Evolutionary conservation across 2,329 filamentous ascomycete genomes (phyloP).

Genomic region (Chrysosporium queenslandicum): DNA sequence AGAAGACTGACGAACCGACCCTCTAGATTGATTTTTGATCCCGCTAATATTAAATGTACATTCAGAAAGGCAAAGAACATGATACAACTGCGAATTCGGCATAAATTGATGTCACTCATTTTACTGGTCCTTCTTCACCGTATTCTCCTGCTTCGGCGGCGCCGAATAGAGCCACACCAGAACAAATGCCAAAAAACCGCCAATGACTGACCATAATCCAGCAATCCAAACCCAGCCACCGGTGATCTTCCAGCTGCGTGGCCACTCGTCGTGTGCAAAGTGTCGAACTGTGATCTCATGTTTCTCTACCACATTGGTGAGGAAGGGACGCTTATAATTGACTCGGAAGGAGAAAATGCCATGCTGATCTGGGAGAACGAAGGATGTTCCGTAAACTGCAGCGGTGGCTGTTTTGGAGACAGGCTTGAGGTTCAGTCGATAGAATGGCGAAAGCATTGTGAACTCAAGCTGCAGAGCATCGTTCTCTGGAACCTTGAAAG

Average conservation of each 20-base stretch:
- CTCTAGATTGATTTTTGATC: constrained; percentile 2
- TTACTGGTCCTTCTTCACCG: constrained; percentile 15
- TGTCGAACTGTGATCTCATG: constrained; percentile 87
- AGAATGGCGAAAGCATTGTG: constrained; percentile 96
- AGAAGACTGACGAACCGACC: not conserved
- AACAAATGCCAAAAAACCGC: constrained; percentile 76
- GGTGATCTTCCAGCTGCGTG: constrained; percentile 77
- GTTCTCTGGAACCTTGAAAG: constrained; percentile 58
- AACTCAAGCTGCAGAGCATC: constrained; percentile 91
- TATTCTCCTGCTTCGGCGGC: constrained; percentile 31
- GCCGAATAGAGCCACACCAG: constrained; percentile 76
- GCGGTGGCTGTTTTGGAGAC: constrained; percentile 52
- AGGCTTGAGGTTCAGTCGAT: constrained; percentile 65
- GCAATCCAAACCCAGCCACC: constrained; percentile 92
- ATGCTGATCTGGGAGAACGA: constrained; percentile 88
- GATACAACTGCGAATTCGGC: not conserved
- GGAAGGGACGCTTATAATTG: constrained; percentile 93
- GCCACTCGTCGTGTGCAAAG: constrained; percentile 95
- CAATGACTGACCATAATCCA: constrained; percentile 73
- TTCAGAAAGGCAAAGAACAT: not conserved
- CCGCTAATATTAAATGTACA: constrained; percentile 4
- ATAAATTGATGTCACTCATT: not conserved
- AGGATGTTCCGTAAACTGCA: constrained; percentile 62
- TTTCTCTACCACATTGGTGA: constrained; percentile 87
- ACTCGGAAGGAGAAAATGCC: constrained; percentile 98